Base-by-base conservation (phyloP, 805 yeast species). In the Metschnikowia dekortorum region DNA sequence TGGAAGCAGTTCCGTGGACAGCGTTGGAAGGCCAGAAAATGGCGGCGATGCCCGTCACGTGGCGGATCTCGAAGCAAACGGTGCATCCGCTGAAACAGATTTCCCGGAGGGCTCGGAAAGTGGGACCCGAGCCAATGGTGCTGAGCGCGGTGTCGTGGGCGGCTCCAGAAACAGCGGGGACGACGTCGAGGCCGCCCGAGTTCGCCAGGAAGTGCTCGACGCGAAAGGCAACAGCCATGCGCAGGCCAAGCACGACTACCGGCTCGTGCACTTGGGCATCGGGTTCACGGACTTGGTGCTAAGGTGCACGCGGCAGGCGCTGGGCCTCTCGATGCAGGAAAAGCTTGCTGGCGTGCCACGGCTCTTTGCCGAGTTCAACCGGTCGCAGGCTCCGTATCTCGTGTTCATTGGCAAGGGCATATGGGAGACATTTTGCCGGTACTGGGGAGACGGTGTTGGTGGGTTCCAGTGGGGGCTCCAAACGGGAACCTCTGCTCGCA, bases 351-450 rank as follows among this genome's bases (percentile, higher is more conserved):
- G 80, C 42, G 87, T 81, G 0, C 82, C 82, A 0, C 54, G 76
- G 36, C 66, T 87, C 28, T 65, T 82, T 18, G 54, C 55, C 0
- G 81, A 79, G 49, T 65, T 87, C 40, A 61, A 61, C 1, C 41
- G 35, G 1, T 53, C 69, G 31, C 49, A 62, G 1, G 81, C 87
- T 0, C 55, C 62, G 30, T 67, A 70, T 33, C 67, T 84, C 0
- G 83, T 85, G 33, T 65, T 87, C 22, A 80, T 86, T 3, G 94
- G 94, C 0, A 84, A 84, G 57, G 89, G 89, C 0, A 83, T 86
- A 6, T 86, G 89, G 89, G 88, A 84, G 48, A 63, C 76, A 2
- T 64, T 86, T 0, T 71, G 78, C 46, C 73, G 69, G 53, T 70
- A 60, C 53, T 48, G 66, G 49, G 59, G 58, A 13, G 58, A 55